A percentile compares a stretch with the other conserved stretches of the same genome.
Evolutionary conservation across 306 rosid species (phyloP).

Genomic region (Glycine latifolia): DNA sequence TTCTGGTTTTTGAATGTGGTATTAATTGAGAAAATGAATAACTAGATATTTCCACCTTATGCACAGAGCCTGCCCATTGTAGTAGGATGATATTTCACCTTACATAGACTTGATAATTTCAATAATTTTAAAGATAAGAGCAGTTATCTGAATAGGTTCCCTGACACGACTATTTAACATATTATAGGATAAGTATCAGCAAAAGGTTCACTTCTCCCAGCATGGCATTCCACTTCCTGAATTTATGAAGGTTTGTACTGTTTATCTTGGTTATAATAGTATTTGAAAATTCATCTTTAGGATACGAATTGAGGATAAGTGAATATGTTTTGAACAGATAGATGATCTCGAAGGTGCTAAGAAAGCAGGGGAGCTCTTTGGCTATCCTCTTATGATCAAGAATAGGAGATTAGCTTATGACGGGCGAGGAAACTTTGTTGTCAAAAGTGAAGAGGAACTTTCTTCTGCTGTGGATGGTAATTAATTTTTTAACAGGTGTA

Average conservation of each 20-base stretch:
- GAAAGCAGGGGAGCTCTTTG: slow-evolving; percentile 74
- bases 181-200: slow-evolving; percentile 80
- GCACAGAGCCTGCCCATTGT: slow-evolving; percentile 7
- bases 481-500: slow-evolving; percentile 6
- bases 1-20: not conserved
- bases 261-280: slow-evolving; percentile 4
- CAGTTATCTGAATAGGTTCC: slow-evolving; percentile 18
- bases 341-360: slow-evolving; percentile 77
- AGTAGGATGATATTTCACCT: not conserved
- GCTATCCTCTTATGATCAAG: slow-evolving; percentile 94
- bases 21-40: slow-evolving; percentile 1
- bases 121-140: not conserved
- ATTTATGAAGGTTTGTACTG: slow-evolving; percentile 66
- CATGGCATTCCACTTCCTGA: slow-evolving; percentile 85
- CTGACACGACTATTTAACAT: slow-evolving; percentile 12
- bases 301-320: slow-evolving; percentile 7
- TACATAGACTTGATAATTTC: not conserved
- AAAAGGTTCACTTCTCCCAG: slow-evolving; percentile 76
- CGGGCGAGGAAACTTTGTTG: slow-evolving; percentile 95
- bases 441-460: slow-evolving; percentile 72
- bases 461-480: slow-evolving; percentile 72
- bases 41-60: slow-evolving; percentile 1
- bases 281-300: slow-evolving; percentile 34
- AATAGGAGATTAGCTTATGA: slow-evolving; percentile 93
- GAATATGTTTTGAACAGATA: slow-evolving; percentile 56